These are phyloP conservation scores for Tulasnella sp. DNA, from an alignment of 768 basidiomycete genomes.

Conservation along the genomic window DNA sequence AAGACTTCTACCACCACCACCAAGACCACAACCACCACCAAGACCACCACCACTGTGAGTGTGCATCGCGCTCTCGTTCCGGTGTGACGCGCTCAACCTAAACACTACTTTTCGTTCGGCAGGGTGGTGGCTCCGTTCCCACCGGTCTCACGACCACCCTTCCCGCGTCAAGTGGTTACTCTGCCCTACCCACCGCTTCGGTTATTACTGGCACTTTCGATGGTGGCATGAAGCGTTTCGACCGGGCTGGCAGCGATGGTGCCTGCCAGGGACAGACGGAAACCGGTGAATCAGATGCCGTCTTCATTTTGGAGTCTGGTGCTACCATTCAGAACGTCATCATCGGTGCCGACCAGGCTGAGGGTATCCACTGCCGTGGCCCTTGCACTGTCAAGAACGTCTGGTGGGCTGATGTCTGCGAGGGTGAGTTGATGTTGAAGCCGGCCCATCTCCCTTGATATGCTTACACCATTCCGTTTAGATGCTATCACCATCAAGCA, in stretches of 20 bases:
- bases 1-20: slow-evolving; percentile 17
- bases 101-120: not conserved
- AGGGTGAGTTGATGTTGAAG: not conserved
- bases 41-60: not conserved
- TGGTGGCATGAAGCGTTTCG: slow-evolving; percentile 26
- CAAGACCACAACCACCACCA: slow-evolving; percentile 15
- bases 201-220: slow-evolving; percentile 24
- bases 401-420: slow-evolving; percentile 30
- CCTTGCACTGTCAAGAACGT: slow-evolving; percentile 28
- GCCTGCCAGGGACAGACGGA: slow-evolving; percentile 25
- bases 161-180: slow-evolving; percentile 18
- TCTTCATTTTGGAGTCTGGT: slow-evolving; percentile 14
- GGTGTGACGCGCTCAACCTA: not conserved
- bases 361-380: slow-evolving; percentile 29
- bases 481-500: slow-evolving; percentile 15
- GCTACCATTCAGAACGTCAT: slow-evolving; percentile 23
- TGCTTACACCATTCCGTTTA: not conserved
- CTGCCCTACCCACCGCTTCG: slow-evolving; percentile 17
- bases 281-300: slow-evolving; percentile 15
- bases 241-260: slow-evolving; percentile 20
- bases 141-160: slow-evolving; percentile 20
- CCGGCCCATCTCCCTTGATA: no score
- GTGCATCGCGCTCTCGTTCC: not conserved
- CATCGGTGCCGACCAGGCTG: slow-evolving; percentile 28
- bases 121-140: not conserved